phyloP scores from a whole-genome alignment of 1,284 basidiomycete genomes.

The Sphagnurus paluster region DNA sequence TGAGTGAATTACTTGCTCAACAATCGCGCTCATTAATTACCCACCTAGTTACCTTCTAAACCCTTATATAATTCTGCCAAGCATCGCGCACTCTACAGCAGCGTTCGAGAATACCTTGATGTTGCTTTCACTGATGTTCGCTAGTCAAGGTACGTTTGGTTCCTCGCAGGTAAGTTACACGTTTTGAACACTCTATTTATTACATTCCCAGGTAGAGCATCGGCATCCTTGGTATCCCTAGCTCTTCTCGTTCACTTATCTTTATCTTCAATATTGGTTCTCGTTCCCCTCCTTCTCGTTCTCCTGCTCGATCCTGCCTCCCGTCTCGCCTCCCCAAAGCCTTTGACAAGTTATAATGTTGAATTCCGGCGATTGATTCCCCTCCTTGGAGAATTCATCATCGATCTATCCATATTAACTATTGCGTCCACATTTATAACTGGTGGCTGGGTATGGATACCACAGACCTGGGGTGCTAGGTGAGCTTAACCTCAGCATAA shows the following conservation, averaged over 20 bases:
- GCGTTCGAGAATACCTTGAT: conserved; percentile 75
- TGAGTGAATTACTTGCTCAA: conserved; percentile 37
- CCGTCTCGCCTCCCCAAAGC: conserved; percentile 59
- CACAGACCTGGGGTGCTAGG: conserved; percentile 84
- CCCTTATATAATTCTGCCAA: conserved; percentile 82
- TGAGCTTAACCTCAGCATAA: conserved; percentile 38
- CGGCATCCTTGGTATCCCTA: conserved; percentile 60
- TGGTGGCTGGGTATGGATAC: conserved; percentile 66
- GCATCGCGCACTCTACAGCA: conserved; percentile 79
- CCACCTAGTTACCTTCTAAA: conserved; percentile 78
- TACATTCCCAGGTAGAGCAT: conserved; percentile 51
- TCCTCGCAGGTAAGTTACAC: neutral
- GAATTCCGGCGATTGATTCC: conserved; percentile 37
- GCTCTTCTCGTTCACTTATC: conserved; percentile 74
- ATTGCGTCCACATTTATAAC: conserved; percentile 52
- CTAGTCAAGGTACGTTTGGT: conserved; percentile 56
- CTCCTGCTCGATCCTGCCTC: conserved; percentile 60
- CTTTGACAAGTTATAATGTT: conserved; percentile 31
- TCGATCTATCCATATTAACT: conserved; percentile 51
- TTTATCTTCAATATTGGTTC: conserved; percentile 67
- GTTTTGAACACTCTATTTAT: neutral
- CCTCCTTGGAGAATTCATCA: conserved; percentile 47
- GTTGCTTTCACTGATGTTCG: conserved; percentile 71
- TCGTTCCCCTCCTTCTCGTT: conserved; percentile 70
- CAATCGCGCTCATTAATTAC: conserved; percentile 1